Percentiles rank a stretch among this genome's conserved stretches.
phyloP scores from a whole-genome alignment of 2,329 filamentous ascomycete genomes.

The Dothiorella sarmentorum region DNA sequence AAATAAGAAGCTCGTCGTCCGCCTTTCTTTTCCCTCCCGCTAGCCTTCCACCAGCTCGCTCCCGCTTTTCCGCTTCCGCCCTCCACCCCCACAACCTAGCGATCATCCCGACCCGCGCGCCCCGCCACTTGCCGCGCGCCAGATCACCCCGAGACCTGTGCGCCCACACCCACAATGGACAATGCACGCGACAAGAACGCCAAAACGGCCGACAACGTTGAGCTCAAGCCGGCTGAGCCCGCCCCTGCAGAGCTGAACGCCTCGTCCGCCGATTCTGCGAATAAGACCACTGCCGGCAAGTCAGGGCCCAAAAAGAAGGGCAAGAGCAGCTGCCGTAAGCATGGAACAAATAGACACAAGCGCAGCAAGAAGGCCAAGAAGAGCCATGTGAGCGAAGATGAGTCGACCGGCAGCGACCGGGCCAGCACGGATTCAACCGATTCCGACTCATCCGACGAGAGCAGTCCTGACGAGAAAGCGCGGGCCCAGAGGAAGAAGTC shows the following conservation, averaged over 20 bases:
- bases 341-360: conserved; percentile 10
- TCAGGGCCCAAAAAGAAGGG: conserved; percentile 19
- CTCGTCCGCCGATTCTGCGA: not conserved
- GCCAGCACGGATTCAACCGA: conserved; percentile 23
- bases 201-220: not conserved
- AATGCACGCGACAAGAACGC: conserved; percentile 12
- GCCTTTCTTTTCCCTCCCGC: not conserved
- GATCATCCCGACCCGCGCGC: conserved; percentile 1
- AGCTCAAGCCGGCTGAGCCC: conserved; percentile 1
- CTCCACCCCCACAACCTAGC: not conserved
- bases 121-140: not conserved
- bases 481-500: conserved; percentile 17
- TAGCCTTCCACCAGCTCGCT: not conserved
- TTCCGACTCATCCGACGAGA: conserved; percentile 22
- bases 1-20: not conserved
- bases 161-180: conserved; percentile 14
- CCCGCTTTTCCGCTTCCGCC: conserved; percentile 2
- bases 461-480: conserved; percentile 8
- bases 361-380: conserved; percentile 15
- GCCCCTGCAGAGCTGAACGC: not conserved
- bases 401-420: conserved; percentile 25
- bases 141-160: conserved; percentile 1
- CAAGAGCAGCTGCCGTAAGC: conserved; percentile 7
- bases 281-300: conserved; percentile 19
- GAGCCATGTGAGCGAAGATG: conserved; percentile 18